Conservation (phyloP, 2,329 filamentous ascomycete genomes). For the Fusarium cyanostomum region DNA sequence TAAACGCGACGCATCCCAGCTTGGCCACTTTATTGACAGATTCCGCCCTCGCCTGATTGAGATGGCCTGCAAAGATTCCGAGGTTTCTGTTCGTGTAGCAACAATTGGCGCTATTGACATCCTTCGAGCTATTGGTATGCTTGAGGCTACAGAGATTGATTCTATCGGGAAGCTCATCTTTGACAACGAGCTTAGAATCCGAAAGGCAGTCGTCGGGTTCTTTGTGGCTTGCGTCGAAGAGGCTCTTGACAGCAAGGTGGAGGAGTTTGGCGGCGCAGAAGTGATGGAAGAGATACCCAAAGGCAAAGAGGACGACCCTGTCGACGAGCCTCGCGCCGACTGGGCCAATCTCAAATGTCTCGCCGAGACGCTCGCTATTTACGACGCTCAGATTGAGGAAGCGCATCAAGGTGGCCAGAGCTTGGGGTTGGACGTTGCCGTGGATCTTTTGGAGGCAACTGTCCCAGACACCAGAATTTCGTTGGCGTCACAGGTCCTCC, state of each 20-base stretch:
- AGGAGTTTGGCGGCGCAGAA: constrained; percentile 85
- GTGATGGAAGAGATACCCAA: constrained; percentile 76
- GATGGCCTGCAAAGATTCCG: constrained; percentile 88
- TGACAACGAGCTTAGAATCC: constrained; percentile 83
- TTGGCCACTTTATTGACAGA: constrained; percentile 92
- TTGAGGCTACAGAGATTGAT: constrained; percentile 93
- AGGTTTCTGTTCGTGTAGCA: constrained; percentile 80
- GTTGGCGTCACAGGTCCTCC: constrained; percentile 85
- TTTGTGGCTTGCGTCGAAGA: constrained; percentile 90
- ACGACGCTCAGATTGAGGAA: constrained; percentile 75
- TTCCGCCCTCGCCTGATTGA: constrained; percentile 90
- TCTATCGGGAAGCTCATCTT: constrained; percentile 88
- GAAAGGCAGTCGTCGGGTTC: constrained; percentile 89
- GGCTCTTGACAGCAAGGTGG: constrained; percentile 78
- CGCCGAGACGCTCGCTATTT: constrained; percentile 82
- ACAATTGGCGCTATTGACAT: constrained; percentile 85
- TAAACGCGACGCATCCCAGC: constrained; percentile 79
- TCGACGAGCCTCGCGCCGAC: constrained; percentile 76
- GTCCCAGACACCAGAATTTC: constrained; percentile 83
- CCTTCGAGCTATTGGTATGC: constrained; percentile 82
- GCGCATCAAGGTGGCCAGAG: constrained; percentile 61
- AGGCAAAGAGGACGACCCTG: constrained; percentile 77
- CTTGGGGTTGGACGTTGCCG: constrained; percentile 60
- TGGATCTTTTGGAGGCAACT: constrained; percentile 68
- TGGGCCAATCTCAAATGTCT: constrained; percentile 96